Evolutionary conservation across 1,284 basidiomycete genomes (phyloP), one percentile per base, ranked within the genome.

Genomic region (Puccinia coronata): DNA sequence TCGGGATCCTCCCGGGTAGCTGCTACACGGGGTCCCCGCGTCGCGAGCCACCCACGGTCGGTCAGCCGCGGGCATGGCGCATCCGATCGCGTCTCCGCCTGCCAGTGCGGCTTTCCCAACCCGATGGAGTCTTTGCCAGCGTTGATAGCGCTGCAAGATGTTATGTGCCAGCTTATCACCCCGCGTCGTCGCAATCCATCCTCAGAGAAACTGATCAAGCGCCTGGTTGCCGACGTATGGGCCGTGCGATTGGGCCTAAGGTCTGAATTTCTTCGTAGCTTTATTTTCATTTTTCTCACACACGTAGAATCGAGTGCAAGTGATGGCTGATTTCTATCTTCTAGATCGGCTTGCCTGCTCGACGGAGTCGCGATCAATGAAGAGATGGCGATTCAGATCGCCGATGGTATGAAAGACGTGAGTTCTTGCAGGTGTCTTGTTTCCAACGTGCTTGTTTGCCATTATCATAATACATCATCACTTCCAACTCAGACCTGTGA

Each of bases 211-310:
- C 41, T 71, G 47, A 51, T 71, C 69, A 28, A 71, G 3, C 43
- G 69, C 2, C 43, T 71, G 25, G 69, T 71, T 3, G 69, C 69
- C 1, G 69, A 71, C 69, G 36, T 71, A 71, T 71, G 69, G 69
- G 69, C 69, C 9, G 31, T 71, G 12, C 69, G 49, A 31, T 18
- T 71, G 1, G 69, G 36, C 6, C 43, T 71, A 3, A 71, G 69
- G 69, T 71, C 5, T 28, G 14, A n/a, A 49, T 47, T 47, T n/a
- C 12, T 70, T n/a, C 67, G 6, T 51, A 12, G 39, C 14, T 49
- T 49, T 51, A 4, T 69, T 69, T 47, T 41, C 25, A 47, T 39
- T 23, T 39, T 41, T 65, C 12, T 11, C 28, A 25, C 31, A 57
- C 55, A 57, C 5, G 55, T 25, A 1, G 55, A 57, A 25, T 25